Percentiles rank a stretch among this genome's conserved stretches.
Evolutionary conservation across 148 eudicot genomes (phyloP).

Genomic region (Camellia lanceoleosa): DNA sequence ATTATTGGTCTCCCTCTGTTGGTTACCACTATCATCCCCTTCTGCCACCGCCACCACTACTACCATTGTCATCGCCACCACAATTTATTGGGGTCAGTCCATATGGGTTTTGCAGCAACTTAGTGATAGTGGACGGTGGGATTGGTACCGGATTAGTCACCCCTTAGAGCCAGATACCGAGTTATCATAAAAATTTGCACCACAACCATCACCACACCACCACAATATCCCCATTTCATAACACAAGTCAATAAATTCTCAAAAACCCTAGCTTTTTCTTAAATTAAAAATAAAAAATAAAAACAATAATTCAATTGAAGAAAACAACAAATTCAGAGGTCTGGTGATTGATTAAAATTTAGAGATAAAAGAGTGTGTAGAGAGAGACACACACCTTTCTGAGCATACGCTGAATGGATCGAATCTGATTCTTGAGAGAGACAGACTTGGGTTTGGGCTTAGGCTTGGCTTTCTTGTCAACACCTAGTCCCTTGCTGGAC

Average conservation of each 20-base stretch:
- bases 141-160: too few species aligned
- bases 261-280: background rate
- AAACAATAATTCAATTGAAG: background rate
- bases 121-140: too few species aligned
- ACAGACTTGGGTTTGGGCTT: slow-evolving; percentile 51
- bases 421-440: slow-evolving; percentile 85
- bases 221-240: too few species aligned
- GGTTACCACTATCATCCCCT: too few species aligned
- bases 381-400: slow-evolving; percentile 48
- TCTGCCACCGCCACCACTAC: too few species aligned
- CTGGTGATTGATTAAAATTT: background rate
- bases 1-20: too few species aligned
- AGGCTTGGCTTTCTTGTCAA: slow-evolving; percentile 47
- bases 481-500: slow-evolving; percentile 35
- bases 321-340: background rate
- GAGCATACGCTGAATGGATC: slow-evolving; percentile 76
- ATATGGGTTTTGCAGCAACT: too few species aligned
- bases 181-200: too few species aligned
- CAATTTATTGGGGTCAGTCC: too few species aligned
- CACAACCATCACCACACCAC: too few species aligned
- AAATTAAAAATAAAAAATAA: background rate
- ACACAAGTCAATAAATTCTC: background rate
- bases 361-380: background rate
- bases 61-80: too few species aligned
- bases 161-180: too few species aligned